phyloP scores from a whole-genome alignment of 2,329 filamentous ascomycete genomes.

The Fusarium foetens region DNA sequence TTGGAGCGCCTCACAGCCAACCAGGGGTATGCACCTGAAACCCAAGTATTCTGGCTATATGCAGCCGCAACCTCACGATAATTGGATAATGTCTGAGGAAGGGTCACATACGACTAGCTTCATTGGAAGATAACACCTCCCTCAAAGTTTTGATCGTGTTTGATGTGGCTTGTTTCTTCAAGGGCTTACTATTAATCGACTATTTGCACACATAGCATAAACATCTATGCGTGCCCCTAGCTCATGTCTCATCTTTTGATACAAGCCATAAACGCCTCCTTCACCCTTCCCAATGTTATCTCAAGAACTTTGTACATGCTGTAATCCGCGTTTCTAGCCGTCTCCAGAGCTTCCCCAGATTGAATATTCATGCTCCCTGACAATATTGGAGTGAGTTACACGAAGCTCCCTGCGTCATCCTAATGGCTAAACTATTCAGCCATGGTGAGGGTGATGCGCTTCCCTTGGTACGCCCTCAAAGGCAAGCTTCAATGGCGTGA shows the following conservation, averaged over 20 bases:
- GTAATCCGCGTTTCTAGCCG: constrained; percentile 20
- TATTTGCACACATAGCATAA: constrained; percentile 25
- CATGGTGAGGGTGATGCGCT: not conserved
- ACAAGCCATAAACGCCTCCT: constrained; percentile 29
- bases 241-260: constrained; percentile 36
- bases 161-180: constrained; percentile 22
- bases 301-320: constrained; percentile 21
- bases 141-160: constrained; percentile 11
- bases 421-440: not conserved
- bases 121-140: constrained; percentile 15
- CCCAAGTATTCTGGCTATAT: constrained; percentile 11
- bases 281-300: constrained; percentile 32
- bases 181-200: constrained; percentile 25
- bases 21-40: constrained; percentile 27
- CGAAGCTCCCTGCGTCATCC: constrained; percentile 1
- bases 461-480: not conserved
- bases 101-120: not conserved
- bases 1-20: constrained; percentile 20
- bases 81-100: constrained; percentile 8
- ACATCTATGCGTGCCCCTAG: constrained; percentile 14
- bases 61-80: constrained; percentile 1
- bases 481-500: not conserved
- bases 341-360: constrained; percentile 3
- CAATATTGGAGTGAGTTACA: constrained; percentile 9
- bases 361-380: constrained; percentile 29